Percentiles rank a stretch among this genome's conserved stretches.
Evolutionary conservation across 2,329 filamentous ascomycete species (phyloP).

Genomic region (Fusarium mangiferae): DNA sequence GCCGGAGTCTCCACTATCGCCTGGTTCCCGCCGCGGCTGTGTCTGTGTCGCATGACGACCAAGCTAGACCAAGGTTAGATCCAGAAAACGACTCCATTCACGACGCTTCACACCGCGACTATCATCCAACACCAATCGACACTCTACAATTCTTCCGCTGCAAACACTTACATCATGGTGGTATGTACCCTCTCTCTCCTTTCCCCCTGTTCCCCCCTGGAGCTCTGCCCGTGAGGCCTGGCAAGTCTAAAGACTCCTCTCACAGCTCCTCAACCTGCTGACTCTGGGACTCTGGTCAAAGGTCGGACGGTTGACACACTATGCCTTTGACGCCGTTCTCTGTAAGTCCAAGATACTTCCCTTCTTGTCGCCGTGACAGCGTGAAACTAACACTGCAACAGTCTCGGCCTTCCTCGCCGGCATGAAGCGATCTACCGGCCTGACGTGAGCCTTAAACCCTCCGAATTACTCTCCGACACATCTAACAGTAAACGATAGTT

Average conservation of each 20-base stretch:
- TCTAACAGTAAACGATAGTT: slow-evolving; percentile 64
- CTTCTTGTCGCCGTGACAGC: background rate
- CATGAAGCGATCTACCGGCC: slow-evolving; percentile 95
- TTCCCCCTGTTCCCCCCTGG: background rate
- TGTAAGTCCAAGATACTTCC: slow-evolving; percentile 64
- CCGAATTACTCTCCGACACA: background rate
- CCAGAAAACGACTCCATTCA: slow-evolving; percentile 34
- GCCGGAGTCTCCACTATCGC: slow-evolving; percentile 33
- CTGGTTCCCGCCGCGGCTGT: slow-evolving; percentile 28
- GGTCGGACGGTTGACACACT: slow-evolving; percentile 93
- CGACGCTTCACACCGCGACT: slow-evolving; percentile 27
- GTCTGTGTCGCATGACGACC: slow-evolving; percentile 44
- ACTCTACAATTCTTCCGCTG: background rate
- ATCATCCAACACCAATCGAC: slow-evolving; percentile 3
- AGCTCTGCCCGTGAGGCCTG: slow-evolving; percentile 40
- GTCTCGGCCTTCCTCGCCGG: slow-evolving; percentile 97
- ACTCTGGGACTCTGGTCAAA: slow-evolving; percentile 77
- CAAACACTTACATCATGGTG: slow-evolving; percentile 45
- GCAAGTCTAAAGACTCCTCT: slow-evolving; percentile 50
- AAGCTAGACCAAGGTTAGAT: slow-evolving; percentile 26
- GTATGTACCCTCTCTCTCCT: slow-evolving; percentile 40
- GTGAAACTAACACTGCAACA: slow-evolving; percentile 49
- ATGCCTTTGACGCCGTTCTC: slow-evolving; percentile 94
- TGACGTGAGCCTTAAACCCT: slow-evolving; percentile 80
- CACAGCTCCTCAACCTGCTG: slow-evolving; percentile 73